Evolutionary conservation across 2,329 filamentous ascomycete genomes (phyloP).

Genomic region (Monosporascus sp.): DNA sequence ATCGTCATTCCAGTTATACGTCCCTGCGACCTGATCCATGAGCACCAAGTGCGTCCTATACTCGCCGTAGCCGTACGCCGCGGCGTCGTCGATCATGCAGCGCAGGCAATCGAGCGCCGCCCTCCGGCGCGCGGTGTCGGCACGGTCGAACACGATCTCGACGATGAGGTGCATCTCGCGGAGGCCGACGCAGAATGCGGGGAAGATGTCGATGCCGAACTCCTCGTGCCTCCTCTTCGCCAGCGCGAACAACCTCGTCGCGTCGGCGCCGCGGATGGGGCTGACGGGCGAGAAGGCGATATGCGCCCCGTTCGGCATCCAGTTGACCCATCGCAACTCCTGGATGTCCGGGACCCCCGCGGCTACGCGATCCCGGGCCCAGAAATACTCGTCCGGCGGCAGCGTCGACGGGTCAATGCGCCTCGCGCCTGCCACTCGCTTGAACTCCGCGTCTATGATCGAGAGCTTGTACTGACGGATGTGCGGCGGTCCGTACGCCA

Average conservation of each 20-base stretch:
- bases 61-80: constrained; percentile 35
- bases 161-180: constrained; percentile 39
- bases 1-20: constrained; percentile 37
- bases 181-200: constrained; percentile 35
- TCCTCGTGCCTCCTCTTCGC: constrained; percentile 28
- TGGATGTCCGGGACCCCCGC: constrained; percentile 32
- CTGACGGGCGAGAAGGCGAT: constrained; percentile 41
- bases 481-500: constrained; percentile 28
- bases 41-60: constrained; percentile 39
- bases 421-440: constrained; percentile 23
- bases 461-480: constrained; percentile 29
- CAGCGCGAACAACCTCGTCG: constrained; percentile 31
- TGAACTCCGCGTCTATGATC: constrained; percentile 29
- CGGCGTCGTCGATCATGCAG: constrained; percentile 32
- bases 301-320: constrained; percentile 39
- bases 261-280: constrained; percentile 37
- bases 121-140: constrained; percentile 15
- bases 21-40: constrained; percentile 39
- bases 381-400: constrained; percentile 28
- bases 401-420: constrained; percentile 30
- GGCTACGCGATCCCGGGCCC: constrained; percentile 25
- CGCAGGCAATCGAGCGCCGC: constrained; percentile 23
- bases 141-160: constrained; percentile 28
- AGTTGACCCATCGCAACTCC: constrained; percentile 36
- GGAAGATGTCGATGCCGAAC: constrained; percentile 35